Conservation (phyloP, 306 rosid genomes). For the Carpinus fangiana region DNA sequence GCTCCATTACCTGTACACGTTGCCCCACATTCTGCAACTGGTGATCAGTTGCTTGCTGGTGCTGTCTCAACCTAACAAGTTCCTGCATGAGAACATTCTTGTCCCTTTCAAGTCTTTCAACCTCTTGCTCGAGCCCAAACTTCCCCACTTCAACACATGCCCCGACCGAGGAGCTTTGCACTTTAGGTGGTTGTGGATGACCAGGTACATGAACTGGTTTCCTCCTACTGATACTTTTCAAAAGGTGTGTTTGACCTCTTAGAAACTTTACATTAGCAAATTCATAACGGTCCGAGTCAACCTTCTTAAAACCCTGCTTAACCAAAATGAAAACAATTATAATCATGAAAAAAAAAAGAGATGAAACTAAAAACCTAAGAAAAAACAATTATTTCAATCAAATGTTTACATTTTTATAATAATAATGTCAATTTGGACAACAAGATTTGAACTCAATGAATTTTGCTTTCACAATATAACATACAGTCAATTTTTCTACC, state of each 20-base stretch:
- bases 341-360: neutral
- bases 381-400: neutral
- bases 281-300: conserved; percentile 68
- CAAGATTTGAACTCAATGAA: neutral
- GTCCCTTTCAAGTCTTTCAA: conserved; percentile 60
- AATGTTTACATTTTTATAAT: neutral
- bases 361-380: neutral
- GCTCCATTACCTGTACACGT: conserved; percentile 66
- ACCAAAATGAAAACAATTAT: conserved; percentile 15
- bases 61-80: conserved; percentile 63
- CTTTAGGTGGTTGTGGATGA: conserved; percentile 41
- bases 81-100: conserved; percentile 73
- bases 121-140: conserved; percentile 56
- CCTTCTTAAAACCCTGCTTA: conserved; percentile 62
- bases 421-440: neutral
- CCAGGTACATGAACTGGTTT: conserved; percentile 39
- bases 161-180: conserved; percentile 42
- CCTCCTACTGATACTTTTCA: conserved; percentile 54
- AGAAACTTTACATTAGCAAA: conserved; percentile 66
- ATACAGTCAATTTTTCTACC: neutral
- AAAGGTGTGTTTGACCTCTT: conserved; percentile 59
- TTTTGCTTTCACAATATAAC: neutral
- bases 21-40: conserved; percentile 59
- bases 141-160: conserved; percentile 46
- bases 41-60: conserved; percentile 58